Evolutionary conservation across 306 rosid genomes (phyloP).

Genomic region (Acacia acuminata): DNA sequence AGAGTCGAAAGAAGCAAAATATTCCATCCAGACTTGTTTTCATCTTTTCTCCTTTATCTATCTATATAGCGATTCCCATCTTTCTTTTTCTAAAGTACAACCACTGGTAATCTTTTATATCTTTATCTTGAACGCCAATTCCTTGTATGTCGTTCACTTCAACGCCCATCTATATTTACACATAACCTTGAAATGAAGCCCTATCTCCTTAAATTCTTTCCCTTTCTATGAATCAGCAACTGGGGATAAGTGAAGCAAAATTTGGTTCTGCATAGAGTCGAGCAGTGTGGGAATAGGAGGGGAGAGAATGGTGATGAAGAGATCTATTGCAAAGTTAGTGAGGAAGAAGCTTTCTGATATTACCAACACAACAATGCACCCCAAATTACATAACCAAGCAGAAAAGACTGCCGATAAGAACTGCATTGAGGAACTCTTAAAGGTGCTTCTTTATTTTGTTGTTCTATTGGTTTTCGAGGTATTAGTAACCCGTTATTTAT

Average conservation of each 20-base stretch:
- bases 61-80: conserved; percentile 3
- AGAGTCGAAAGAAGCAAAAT: conserved; percentile 10
- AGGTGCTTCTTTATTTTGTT: conserved; percentile 39
- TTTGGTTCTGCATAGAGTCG: not conserved
- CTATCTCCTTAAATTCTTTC: not conserved
- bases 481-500: not conserved
- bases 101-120: not conserved
- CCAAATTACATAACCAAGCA: conserved; percentile 27
- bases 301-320: conserved; percentile 57
- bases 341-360: conserved; percentile 79
- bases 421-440: conserved; percentile 62
- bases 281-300: conserved; percentile 22
- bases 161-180: not conserved
- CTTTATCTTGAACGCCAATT: not conserved
- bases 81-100: conserved; percentile 5
- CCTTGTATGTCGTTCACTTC: not conserved
- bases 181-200: not conserved
- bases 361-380: conserved; percentile 49
- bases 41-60: not conserved
- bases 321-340: conserved; percentile 60
- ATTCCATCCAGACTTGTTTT: not conserved
- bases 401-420: conserved; percentile 33
- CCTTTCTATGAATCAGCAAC: conserved; percentile 1
- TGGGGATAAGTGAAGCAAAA: not conserved
- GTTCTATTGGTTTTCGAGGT: not conserved